These are phyloP conservation scores for Hyphopichia pseudoburtonii DNA, from an alignment of 1,139 yeast genomes.

Conservation along the genomic window DNA sequence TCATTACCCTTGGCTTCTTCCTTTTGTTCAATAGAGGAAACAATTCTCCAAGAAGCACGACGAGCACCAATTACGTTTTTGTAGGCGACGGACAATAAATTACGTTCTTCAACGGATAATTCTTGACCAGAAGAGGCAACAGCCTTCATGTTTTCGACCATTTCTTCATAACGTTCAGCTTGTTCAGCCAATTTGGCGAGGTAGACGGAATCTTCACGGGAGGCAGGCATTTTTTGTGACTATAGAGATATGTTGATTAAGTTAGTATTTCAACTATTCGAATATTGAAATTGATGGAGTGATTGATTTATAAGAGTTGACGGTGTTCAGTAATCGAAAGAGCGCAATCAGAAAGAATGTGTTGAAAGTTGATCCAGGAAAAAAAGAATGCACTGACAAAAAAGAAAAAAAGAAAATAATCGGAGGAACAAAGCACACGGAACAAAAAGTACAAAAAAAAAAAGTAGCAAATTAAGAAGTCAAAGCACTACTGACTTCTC, in stretches of 20 bases:
- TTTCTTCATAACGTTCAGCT: conserved; percentile 99
- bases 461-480: not conserved
- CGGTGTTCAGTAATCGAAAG: not conserved
- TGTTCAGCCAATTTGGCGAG: conserved; percentile 99
- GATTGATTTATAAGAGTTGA: conserved; percentile 7
- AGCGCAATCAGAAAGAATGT: not conserved
- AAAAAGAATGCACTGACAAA: not conserved
- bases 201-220: conserved; percentile 98
- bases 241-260: too few relatives aligned
- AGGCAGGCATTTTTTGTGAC: conserved; percentile 73
- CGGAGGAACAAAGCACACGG: too few relatives aligned
- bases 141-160: conserved; percentile 98
- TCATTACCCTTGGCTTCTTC: conserved; percentile 96
- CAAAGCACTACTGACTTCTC: not conserved
- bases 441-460: not conserved
- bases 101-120: conserved; percentile 96
- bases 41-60: conserved; percentile 99
- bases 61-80: conserved; percentile 99
- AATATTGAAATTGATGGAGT: conserved; percentile 9
- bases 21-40: conserved; percentile 95
- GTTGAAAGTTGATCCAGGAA: too few relatives aligned
- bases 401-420: conserved; percentile 1
- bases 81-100: conserved; percentile 94
- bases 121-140: conserved; percentile 97
- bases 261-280: too few relatives aligned